These are phyloP conservation scores for Sporothrix brasiliensis DNA, from an alignment of 2,329 filamentous ascomycete species.

Conservation along the genomic window DNA sequence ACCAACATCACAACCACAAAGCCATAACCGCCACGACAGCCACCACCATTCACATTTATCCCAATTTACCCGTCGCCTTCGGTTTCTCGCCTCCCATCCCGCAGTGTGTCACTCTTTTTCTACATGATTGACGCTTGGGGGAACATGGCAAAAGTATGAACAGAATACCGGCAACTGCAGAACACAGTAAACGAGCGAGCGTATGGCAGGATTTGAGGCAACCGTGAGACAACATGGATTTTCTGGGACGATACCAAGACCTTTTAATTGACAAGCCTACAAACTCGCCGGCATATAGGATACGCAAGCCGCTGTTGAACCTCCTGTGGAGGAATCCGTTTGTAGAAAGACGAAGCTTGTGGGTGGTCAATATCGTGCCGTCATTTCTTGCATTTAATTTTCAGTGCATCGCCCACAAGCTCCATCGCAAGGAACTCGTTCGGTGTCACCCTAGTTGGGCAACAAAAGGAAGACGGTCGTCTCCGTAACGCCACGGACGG, in stretches of 20 bases:
- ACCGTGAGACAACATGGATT: too few species aligned
- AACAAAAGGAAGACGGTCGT: too few species aligned
- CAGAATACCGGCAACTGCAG: too few species aligned
- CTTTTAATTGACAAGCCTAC: background rate
- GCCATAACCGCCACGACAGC: background rate
- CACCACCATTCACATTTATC: background rate
- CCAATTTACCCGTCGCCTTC: constrained; percentile 4
- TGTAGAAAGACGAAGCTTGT: background rate
- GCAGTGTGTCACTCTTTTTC: too few species aligned
- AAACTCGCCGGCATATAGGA: background rate
- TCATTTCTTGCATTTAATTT: background rate
- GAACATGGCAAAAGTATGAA: too few species aligned
- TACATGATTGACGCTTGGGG: too few species aligned
- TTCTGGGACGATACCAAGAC: too few species aligned
- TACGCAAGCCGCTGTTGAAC: background rate
- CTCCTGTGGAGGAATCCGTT: background rate
- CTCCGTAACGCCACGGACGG: background rate
- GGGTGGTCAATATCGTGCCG: background rate
- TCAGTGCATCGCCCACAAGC: background rate
- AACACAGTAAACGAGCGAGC: too few species aligned
- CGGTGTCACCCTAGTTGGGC: background rate
- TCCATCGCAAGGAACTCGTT: background rate
- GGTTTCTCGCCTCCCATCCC: background rate
- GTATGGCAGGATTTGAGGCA: too few species aligned
- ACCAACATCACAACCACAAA: too few species aligned